A percentile compares a stretch with the other conserved stretches of the same genome.
Conservation (phyloP, 2,329 filamentous ascomycete species). For the Gliomastix tumulicola region DNA sequence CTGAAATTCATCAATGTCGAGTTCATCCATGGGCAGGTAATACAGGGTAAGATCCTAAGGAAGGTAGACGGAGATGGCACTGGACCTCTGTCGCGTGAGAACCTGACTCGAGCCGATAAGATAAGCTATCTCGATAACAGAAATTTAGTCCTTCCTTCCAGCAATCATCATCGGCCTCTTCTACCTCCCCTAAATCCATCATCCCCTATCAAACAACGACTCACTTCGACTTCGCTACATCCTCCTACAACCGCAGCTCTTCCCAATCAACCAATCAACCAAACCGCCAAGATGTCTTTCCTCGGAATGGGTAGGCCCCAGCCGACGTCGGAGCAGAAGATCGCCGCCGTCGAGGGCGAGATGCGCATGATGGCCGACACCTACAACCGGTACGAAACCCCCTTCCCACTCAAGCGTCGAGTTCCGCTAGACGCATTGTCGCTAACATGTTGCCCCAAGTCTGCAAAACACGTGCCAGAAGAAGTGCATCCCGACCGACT, state of each 20-base stretch:
- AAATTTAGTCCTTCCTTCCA: neutral
- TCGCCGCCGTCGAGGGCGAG: constrained; percentile 91
- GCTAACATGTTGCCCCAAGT: constrained; percentile 31
- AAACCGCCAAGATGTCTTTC: constrained; percentile 32
- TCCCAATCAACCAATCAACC: no score
- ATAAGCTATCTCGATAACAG: neutral
- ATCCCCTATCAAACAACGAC: no score
- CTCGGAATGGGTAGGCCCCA: constrained; percentile 58
- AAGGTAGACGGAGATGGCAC: neutral
- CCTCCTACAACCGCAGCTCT: neutral
- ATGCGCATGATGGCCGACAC: constrained; percentile 97
- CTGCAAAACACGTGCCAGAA: constrained; percentile 82
- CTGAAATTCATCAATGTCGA: no score
- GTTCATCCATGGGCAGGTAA: no score
- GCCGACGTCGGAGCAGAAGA: constrained; percentile 93
- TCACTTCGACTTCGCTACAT: neutral
- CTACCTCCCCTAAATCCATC: no score
- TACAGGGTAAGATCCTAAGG: neutral
- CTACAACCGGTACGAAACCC: constrained; percentile 74
- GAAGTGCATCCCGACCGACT: constrained; percentile 89
- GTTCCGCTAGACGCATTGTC: no score
- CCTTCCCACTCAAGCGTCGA: no score
- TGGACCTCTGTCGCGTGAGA: no score
- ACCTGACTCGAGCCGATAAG: neutral
- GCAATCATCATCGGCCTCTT: no score